Conservation (phyloP, 208 protist species). For the Herpetomonas samuelpessoai region DNA sequence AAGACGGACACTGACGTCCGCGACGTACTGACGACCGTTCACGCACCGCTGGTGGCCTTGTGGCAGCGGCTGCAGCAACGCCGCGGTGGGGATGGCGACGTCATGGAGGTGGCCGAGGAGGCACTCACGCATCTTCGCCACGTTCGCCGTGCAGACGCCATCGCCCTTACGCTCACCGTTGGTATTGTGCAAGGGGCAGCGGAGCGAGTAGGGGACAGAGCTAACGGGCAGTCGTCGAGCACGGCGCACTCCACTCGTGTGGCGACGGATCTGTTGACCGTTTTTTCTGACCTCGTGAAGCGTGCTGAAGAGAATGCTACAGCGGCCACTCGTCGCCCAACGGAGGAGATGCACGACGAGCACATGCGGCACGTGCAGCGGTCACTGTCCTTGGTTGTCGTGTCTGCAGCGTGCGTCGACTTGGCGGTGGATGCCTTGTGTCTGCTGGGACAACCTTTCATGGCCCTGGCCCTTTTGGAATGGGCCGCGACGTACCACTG, state of each 20-base stretch:
- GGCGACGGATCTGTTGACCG: background rate
- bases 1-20: background rate
- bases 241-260: background rate
- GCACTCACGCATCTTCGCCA: conserved; percentile 18
- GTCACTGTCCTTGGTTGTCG: background rate
- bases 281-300: no score
- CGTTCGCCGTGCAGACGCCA: conserved; percentile 34
- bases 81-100: background rate
- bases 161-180: conserved; percentile 32
- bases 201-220: no score
- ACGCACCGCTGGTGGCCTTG: background rate
- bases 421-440: background rate
- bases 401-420: background rate
- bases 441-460: conserved; percentile 3
- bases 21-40: background rate
- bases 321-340: no score
- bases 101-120: conserved; percentile 10
- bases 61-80: background rate
- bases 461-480: conserved; percentile 2
- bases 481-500: background rate
- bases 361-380: background rate
- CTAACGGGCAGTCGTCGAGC: no score
- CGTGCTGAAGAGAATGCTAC: no score
- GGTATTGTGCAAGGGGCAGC: conserved; percentile 23
- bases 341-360: background rate